Evolutionary conservation across 2,329 filamentous ascomycete species (phyloP), one percentile per base, ranked within the genome.

Genomic region (Fusarium oligoseptatum): DNA sequence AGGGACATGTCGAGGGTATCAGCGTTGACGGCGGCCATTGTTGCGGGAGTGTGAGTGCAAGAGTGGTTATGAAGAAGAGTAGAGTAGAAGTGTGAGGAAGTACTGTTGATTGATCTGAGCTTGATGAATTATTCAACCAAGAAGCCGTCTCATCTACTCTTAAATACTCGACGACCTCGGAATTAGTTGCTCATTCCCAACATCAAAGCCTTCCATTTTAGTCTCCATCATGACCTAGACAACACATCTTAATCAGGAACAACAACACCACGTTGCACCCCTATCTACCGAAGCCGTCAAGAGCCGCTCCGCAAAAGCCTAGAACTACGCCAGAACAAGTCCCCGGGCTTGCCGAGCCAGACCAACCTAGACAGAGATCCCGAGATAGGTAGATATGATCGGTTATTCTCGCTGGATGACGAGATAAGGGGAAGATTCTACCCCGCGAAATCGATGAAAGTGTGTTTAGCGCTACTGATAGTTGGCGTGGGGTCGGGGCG

Each of bases 1-100:
- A 80, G 20, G 36, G 78, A 80, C 78, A 80, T 80, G 55, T 80
- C 77, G 37, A 80, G 75, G 27, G 75, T 78, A 9, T 73, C 75
- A 32, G 45, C 64, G 17, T 72, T 76, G 56, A 74, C 15, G 1
- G 70, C 61, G 11, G 73, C 70, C 73, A 75, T 75, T 36, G 3
- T 75, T 43, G 12, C 14, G 10, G 22, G 15, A 14, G 34, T 52
- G 34, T 52, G 27, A 17, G 6, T n/a, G 22, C 4, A 22, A 22
- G 5, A 5, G 17, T 36, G n/a, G n/a, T n/a, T 50, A 3, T 17
- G 29, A 17, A 3, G 29, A 17, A 3, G 2, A 15, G n/a, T 9
- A 22, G 24, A 24, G 34, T 14, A 7, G 12, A 22, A 45, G 27
- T 50, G 39, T 24, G 8, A 22, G n/a, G 52, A 34, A 14, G 6